Evolutionary conservation across 2,329 filamentous ascomycete genomes (phyloP), one percentile per base, ranked within the genome.

Genomic region (Sporothrix schenckii): DNA sequence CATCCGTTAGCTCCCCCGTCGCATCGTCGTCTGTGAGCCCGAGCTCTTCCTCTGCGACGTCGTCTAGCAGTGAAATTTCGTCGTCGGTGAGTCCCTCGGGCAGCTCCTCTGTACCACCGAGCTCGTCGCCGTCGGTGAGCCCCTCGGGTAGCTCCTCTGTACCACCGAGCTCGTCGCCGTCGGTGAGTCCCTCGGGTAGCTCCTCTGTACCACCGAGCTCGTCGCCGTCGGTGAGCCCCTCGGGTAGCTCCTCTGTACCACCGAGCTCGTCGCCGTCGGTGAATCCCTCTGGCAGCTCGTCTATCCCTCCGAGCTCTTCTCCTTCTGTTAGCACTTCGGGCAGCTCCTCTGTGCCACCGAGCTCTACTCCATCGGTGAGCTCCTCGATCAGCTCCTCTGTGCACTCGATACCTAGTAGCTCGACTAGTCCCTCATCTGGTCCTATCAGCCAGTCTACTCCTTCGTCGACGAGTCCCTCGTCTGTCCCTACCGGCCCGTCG

Each of bases 191-290:
- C 2, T 56, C 53, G 14, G 53, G 24, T 3, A 61, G 56, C 34
- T 61, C 56, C 34, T 61, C 56, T n/a, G 41, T 49, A 4, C 11
- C 39, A 14, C 58, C 30, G 9, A 60, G 54, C 54, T 60, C 58
- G 34, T 2, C 21, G 16, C 41, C 19, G 16, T 50, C 49, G 16
- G 49, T 50, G 14, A 50, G 60, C 34, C 16, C 60, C 1, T 49
- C 69, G 1, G 13, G 16, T 14, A 67, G 19, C 49, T n/a, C 19
- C 1, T n/a, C 49, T 19, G n/a, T 44, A n/a, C n/a, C n/a, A n/a
- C n/a, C n/a, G n/a, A n/a, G n/a, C n/a, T n/a, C n/a, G n/a, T n/a
- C n/a, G n/a, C n/a, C n/a, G n/a, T 56, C 53, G 2, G 27, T n/a
- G 2, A 52, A 27, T 30, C 11, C 63, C 2, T 53, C 69, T 0